These are phyloP conservation scores for Fusarium decemcellulare DNA, from an alignment of 2,329 filamentous ascomycete species.

Conservation along the genomic window DNA sequence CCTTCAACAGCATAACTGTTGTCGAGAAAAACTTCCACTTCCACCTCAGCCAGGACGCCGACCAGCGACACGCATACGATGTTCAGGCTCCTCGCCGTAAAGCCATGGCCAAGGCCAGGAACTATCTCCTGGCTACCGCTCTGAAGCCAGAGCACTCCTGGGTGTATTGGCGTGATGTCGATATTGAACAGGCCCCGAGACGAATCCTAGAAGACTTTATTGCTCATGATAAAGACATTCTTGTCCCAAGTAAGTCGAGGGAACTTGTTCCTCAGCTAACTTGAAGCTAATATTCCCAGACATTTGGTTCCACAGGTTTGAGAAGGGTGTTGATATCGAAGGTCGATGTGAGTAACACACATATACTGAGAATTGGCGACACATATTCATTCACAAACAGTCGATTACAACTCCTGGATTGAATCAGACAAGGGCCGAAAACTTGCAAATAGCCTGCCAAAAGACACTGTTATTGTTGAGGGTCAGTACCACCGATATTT, in stretches of 20 bases:
- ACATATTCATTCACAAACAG: slow-evolving; percentile 59
- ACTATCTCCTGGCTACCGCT: slow-evolving; percentile 88
- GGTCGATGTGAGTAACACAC: slow-evolving; percentile 82
- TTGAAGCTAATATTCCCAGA: slow-evolving; percentile 67
- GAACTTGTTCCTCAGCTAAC: not conserved
- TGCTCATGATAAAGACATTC: slow-evolving; percentile 90
- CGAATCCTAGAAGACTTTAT: slow-evolving; percentile 96
- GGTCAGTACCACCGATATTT: slow-evolving; percentile 63
- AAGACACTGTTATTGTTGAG: slow-evolving; percentile 89
- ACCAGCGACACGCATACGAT: slow-evolving; percentile 87
- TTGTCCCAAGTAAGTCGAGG: slow-evolving; percentile 86
- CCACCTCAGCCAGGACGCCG: slow-evolving; percentile 81
- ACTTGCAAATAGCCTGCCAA: slow-evolving; percentile 80
- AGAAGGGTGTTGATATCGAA: slow-evolving; percentile 87
- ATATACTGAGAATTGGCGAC: not conserved
- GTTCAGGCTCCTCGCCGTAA: slow-evolving; percentile 93
- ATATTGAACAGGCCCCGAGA: slow-evolving; percentile 91
- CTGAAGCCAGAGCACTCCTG: slow-evolving; percentile 95
- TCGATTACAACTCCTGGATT: slow-evolving; percentile 99
- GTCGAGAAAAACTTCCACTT: slow-evolving; percentile 93
- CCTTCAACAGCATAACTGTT: slow-evolving; percentile 88
- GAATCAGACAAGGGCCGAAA: slow-evolving; percentile 89
- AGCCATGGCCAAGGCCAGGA: slow-evolving; percentile 89
- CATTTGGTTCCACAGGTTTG: slow-evolving; percentile 96
- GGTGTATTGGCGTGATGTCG: slow-evolving; percentile 99